Evolutionary conservation across 441 rosid species (phyloP).

Genomic region (Populus hybrid): DNA sequence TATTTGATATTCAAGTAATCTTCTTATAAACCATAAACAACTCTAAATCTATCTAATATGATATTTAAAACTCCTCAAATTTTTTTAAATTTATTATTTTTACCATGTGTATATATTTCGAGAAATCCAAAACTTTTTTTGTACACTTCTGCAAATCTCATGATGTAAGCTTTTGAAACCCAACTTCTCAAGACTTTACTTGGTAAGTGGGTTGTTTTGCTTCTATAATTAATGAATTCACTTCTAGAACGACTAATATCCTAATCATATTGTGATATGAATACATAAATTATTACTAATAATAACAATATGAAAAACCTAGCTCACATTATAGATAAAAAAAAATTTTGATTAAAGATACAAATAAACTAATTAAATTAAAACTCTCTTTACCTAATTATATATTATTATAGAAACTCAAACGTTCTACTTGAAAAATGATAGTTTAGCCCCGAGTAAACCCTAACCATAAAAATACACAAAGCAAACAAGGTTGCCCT

Average conservation of each 20-base stretch:
- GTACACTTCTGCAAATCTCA: not conserved
- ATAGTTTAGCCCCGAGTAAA: not conserved
- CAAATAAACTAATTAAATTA: no score
- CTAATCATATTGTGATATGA: no score
- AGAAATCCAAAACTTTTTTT: no score
- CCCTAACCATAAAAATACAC: no score
- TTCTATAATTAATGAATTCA: not conserved
- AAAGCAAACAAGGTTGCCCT: no score
- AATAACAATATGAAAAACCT: not conserved
- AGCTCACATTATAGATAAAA: not conserved
- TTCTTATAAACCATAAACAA: no score
- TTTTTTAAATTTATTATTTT: no score
- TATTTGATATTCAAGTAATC: no score
- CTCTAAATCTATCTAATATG: no score
- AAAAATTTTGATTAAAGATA: not conserved
- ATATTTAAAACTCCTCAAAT: no score
- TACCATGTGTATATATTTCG: fast-evolving
- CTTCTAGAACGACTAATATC: not conserved
- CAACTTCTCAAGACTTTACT: not conserved
- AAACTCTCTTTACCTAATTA: not conserved
- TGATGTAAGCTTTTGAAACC: not conserved
- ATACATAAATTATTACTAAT: not conserved
- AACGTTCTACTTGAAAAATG: not conserved
- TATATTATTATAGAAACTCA: not conserved
- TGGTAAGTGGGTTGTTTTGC: not conserved